Conservation (phyloP, 768 basidiomycete genomes). For the Suillus hirtellus region DNA sequence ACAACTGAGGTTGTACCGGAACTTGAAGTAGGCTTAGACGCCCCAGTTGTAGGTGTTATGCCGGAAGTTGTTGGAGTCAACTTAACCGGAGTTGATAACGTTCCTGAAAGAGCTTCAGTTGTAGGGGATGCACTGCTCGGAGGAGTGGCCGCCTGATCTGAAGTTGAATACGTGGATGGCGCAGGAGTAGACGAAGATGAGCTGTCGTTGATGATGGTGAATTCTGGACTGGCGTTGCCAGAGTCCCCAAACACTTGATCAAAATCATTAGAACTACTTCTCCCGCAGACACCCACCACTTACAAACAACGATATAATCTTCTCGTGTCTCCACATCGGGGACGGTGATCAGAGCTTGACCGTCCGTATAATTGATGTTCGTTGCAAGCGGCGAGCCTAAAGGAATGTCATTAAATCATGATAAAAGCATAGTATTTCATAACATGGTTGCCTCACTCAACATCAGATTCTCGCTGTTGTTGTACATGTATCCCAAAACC, state of each 20-base stretch:
- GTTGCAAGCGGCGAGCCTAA: constrained; percentile 37
- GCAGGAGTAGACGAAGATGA: constrained; percentile 38
- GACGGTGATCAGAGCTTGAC: constrained; percentile 35
- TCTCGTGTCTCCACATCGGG: constrained; percentile 33
- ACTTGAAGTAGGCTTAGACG: not conserved
- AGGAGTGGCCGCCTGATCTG: not conserved
- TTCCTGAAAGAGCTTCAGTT: not conserved
- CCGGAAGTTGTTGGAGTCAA: constrained; percentile 5
- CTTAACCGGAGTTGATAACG: not conserved
- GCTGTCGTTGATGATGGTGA: constrained; percentile 57
- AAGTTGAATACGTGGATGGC: constrained; percentile 11
- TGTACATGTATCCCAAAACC: constrained; percentile 25
- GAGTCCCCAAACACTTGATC: constrained; percentile 40
- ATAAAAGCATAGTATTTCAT: constrained; percentile 12
- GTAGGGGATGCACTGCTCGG: constrained; percentile 9
- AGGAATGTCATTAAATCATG: constrained; percentile 2
- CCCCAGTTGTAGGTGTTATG: not conserved
- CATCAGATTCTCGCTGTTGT: constrained; percentile 35
- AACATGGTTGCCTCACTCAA: constrained; percentile 21
- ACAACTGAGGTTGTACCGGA: constrained; percentile 13
- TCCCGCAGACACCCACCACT: constrained; percentile 18
- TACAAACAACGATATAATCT: constrained; percentile 39
- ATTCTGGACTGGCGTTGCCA: constrained; percentile 40
- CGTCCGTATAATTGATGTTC: constrained; percentile 32
- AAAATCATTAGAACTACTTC: constrained; percentile 5